Evolutionary conservation across 768 basidiomycete species (phyloP), one percentile per base, ranked within the genome.

Genomic region (Lactarius akahatsu): DNA sequence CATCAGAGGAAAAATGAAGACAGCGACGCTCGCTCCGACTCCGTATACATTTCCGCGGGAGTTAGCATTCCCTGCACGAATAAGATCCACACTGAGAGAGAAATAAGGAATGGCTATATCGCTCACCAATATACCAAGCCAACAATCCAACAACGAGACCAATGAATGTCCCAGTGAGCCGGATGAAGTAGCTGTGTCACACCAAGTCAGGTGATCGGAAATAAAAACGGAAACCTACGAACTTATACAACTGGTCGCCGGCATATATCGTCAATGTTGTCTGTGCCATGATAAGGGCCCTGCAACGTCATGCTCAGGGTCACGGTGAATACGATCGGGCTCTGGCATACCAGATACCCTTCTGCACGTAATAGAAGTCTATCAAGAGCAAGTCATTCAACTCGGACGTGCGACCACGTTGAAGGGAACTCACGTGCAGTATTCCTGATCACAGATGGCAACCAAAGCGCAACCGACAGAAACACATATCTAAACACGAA

Each of bases 221-320:
- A 55, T 38, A 10, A 38, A 41, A 8, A n/a, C 7, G 18, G 41
- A 23, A 5, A 55, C n/a, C 7, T 9, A 70, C 76, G 32, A 59
- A 81, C 81, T 81, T 82, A 73, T 72, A 81, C 6, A 86, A 79
- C 71, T 87, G 86, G 72, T 87, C 85, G 10, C 84, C 83, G 3
- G 81, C 79, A 70, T 81, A 86, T 41, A 86, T 79, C 56, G 81
- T 84, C 61, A 86, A 65, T 16, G 82, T 84, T 1, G 83, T 85
- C 69, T 87, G 86, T 0, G 83, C 81, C 83, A 85, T 86, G 71
- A 86, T 84, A 57, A 86, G 74, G 5, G 83, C 83, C 84, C 83
- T 79, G 50, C 6, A 34, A 23, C 16, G 41, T n/a, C 30, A 6
- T 40, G 15, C 20, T 38, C 60, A 59, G 71, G 30, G 36, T 41